Base-by-base conservation (phyloP, 176 grass and related monocot species). In the Raddia distichophylla region DNA sequence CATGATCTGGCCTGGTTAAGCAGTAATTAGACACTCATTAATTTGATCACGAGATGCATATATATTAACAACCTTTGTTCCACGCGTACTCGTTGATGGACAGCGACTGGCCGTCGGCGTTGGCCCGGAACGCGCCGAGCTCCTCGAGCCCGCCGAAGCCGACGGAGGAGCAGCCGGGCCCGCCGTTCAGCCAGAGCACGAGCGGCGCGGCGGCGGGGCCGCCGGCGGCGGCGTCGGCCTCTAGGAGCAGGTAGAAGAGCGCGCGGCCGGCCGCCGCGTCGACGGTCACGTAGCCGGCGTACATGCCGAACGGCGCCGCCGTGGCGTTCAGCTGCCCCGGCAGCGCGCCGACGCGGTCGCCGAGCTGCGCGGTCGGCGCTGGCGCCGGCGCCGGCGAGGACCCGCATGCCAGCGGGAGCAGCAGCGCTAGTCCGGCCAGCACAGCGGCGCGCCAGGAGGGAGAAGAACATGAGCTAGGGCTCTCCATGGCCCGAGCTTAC, bases 171-270 rank as follows among this genome's bases (percentile, higher is more conserved):
- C 86, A 94, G 22, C 89, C 89, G 0, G 92, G 92, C 52, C 89
- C 89, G 18, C 89, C 92, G 60, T 91, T 94, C 7, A 94, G 86
- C 92, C 89, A 94, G 20, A 94, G 83, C 18, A 94, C 84, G 0
- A 94, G 85, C 53, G 92, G 92, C n/a, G 81, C 86, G 4, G 79
- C 47, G 4, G 61, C 40, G 34, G 80, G 4, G 15, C n/a, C 75
- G 15, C n/a, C n/a, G n/a, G n/a, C n/a, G n/a, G 54, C 80, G 19
- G 64, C 85, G 60, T 13, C 15, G 3, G 78, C 89, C 70, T 91
- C 89, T 16, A 80, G 61, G 14, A 91, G 58, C 80, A 60, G 87
- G 67, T 91, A 91, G 72, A 85, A 91, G 64, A 91, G 78, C 48
- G 82, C 86, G 2, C 90, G 68, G 10, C 82, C 86, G 0, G 80